Evolutionary conservation across 208 protist species (phyloP), one percentile per base, ranked within the genome.

Genomic region (Trypanosoma boissoni): DNA sequence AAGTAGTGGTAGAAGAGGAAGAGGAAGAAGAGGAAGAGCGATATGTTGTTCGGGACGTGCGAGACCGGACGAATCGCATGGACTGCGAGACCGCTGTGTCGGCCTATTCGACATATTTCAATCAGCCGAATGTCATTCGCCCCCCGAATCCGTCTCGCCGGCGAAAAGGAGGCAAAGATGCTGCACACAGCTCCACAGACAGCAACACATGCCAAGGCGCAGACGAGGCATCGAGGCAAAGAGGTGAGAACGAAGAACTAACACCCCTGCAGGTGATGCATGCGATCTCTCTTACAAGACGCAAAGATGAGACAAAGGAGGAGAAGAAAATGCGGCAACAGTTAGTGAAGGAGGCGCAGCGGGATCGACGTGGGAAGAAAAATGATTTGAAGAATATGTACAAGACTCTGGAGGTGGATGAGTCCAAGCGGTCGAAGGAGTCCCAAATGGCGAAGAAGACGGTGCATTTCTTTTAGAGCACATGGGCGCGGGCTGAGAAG

Each of bases 101-200:
- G 44, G 61, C 76, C 9, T 83, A 82, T 59, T 90, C 82, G 0
- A 93, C 79, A 8, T 89, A 92, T 60, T 88, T 83, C 72, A 94
- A 96, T 60, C 90, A 96, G 53, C 90, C 90, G 10, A 92, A 91
- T 55, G 72, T 94, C 2, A 91, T 96, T 63, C 52, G 70, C n/a
- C 71, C 86, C 1, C 70, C 80, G 0, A 6, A 49, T 6, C 18
- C 53, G 60, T 36, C 39, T 34, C 68, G 55, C 36, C 52, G 63
- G 53, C 46, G 18, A 68, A 58, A 50, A 65, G 62, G 54, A 16
- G 50, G 12, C 16, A n/a, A 49, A 64, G 43, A 37, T 31, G 0
- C 20, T 39, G 9, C 1, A 10, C 18, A 23, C 42, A 41, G 18
- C 23, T 46, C 16, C 12, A 12, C 4, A 6, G 27, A 16, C 45